A percentile compares a stretch with the other conserved stretches of the same genome.
These are phyloP conservation scores for Sporopachydermia lactativora DNA, from an alignment of 805 yeast genomes.

Conservation along the genomic window DNA sequence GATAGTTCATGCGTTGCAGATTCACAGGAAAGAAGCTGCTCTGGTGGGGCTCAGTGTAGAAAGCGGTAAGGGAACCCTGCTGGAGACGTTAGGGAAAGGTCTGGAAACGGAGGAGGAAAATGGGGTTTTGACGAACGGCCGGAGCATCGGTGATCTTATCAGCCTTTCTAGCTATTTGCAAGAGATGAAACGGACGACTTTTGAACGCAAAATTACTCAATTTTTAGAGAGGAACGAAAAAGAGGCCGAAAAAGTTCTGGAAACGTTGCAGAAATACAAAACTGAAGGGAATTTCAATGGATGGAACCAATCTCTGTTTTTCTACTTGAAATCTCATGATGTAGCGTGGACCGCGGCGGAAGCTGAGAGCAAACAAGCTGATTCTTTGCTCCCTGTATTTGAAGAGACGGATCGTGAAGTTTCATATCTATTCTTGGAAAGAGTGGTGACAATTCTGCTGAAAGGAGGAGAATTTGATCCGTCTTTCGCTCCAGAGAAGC, in stretches of 20 bases:
- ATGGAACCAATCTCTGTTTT: conserved; percentile 21
- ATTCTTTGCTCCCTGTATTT: conserved; percentile 32
- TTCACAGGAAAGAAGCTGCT: conserved; percentile 11
- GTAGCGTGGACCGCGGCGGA: conserved; percentile 12
- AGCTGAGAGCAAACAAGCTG: conserved; percentile 13
- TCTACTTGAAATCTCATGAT: conserved; percentile 20
- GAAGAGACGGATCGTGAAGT: conserved; percentile 53
- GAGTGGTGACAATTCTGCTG: conserved; percentile 30
- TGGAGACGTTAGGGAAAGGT: conserved; percentile 58
- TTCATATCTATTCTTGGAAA: conserved; percentile 39
- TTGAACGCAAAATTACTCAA: conserved; percentile 4
- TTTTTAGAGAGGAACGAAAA: conserved; percentile 5
- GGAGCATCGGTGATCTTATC: conserved; percentile 17
- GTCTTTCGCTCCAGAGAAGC: conserved; percentile 31
- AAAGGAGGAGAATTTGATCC: conserved; percentile 11
- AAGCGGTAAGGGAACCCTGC: conserved; percentile 53
- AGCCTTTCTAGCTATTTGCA: conserved; percentile 5
- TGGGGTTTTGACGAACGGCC: conserved; percentile 9
- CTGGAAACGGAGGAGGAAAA: conserved; percentile 16
- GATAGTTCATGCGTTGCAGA: conserved; percentile 9
- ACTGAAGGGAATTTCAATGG: conserved; percentile 10
- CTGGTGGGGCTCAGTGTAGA: conserved; percentile 27
- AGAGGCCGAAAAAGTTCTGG: conserved; percentile 13
- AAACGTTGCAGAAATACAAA: conserved; percentile 13
- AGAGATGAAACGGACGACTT: conserved; percentile 15